phyloP scores from a whole-genome alignment of 306 rosid genomes.

The Sesbania bispinosa region DNA sequence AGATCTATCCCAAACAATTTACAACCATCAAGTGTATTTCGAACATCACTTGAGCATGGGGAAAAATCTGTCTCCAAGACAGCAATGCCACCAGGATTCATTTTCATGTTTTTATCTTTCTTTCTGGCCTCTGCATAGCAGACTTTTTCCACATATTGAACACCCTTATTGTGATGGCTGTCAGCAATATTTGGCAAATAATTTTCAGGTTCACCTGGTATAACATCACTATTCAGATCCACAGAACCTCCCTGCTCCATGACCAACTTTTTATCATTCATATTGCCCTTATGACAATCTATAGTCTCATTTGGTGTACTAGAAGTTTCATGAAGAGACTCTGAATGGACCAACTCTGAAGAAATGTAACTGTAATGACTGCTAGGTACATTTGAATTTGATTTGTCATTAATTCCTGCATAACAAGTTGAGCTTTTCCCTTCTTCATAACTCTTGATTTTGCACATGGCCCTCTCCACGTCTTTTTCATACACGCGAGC shows the following conservation, averaged over 20 bases:
- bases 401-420: constrained; percentile 38
- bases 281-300: constrained; percentile 31
- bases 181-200: constrained; percentile 26
- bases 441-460: constrained; percentile 20
- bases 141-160: constrained; percentile 30
- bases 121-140: constrained; percentile 13
- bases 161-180: constrained; percentile 20
- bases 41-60: constrained; percentile 27
- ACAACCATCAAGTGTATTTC: constrained; percentile 28
- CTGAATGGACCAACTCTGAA: constrained; percentile 58
- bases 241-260: constrained; percentile 27
- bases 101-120: constrained; percentile 33
- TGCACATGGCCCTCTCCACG: constrained; percentile 25
- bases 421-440: constrained; percentile 34
- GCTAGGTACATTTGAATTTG: constrained; percentile 40
- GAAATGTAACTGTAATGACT: constrained; percentile 53
- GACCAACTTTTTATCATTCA: constrained; percentile 19
- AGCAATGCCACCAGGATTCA: constrained; percentile 20
- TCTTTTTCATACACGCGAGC: constrained; percentile 23
- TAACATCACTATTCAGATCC: constrained; percentile 52
- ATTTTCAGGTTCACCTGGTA: constrained; percentile 39
- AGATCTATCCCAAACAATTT: constrained; percentile 54
- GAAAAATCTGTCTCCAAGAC: constrained; percentile 25
- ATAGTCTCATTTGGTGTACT: constrained; percentile 31
- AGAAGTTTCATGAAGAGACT: constrained; percentile 39